phyloP scores from a whole-genome alignment of 129 eudicot species.

The Chrysanthemum makinoi region DNA sequence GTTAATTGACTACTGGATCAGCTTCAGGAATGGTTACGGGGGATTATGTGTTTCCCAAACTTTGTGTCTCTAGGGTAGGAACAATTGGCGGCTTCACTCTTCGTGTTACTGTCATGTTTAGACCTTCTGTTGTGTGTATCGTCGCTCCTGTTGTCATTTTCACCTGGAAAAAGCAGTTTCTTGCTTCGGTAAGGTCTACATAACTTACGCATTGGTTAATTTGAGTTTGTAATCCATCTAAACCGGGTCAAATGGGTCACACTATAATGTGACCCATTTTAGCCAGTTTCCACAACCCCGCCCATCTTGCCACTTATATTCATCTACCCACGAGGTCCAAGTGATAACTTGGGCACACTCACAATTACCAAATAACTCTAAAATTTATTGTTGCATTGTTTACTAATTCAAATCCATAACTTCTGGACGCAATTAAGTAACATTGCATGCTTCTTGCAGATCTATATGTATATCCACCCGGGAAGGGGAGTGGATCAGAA shows the following conservation, averaged over 20 bases:
- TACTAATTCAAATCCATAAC: no score
- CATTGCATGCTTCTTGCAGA: neutral
- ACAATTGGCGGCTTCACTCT: slow-evolving; percentile 53
- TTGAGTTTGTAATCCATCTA: neutral
- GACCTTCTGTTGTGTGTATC: slow-evolving; percentile 89
- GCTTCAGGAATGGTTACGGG: slow-evolving; percentile 29
- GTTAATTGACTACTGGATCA: slow-evolving; percentile 35
- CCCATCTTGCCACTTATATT: neutral
- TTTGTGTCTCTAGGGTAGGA: slow-evolving; percentile 46
- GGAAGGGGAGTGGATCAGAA: neutral
- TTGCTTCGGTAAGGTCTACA: slow-evolving; percentile 10
- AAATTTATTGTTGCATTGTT: no score
- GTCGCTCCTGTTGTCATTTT: slow-evolving; percentile 98
- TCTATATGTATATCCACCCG: neutral
- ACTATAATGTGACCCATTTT: no score
- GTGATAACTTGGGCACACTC: neutral
- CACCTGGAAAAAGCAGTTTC: slow-evolving; percentile 46
- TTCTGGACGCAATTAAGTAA: no score
- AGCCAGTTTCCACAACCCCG: no score
- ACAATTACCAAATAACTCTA: no score
- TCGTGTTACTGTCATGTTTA: slow-evolving; percentile 85
- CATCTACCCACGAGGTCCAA: neutral
- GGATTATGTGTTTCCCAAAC: slow-evolving; percentile 39
- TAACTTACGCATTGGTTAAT: no score
- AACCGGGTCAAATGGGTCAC: no score